Base-by-base conservation (phyloP, 148 eudicot genomes). In the Camellia granthamiana region DNA sequence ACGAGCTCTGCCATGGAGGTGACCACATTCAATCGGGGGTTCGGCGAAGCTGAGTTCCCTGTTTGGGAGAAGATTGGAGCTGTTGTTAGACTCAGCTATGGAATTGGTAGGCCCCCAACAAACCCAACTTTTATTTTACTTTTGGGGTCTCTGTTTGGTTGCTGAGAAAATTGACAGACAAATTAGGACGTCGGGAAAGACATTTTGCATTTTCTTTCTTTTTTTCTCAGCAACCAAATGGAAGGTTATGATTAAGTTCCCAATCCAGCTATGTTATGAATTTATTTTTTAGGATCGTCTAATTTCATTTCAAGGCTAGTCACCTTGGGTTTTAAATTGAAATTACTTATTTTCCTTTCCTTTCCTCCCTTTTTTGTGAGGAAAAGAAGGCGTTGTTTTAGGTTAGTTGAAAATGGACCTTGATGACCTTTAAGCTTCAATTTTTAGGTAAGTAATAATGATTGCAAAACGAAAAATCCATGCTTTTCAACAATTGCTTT, bases 31-130 rank as follows among this genome's bases (percentile, higher is more conserved):
- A 90, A 91, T 89, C 91, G 85, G 72, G 86, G 89, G 69, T 93
- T 91, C 64, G 88, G 83, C 0, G 93, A 85, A 81, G 89, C 90
- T 69, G 93, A 92, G 72, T 91, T 92, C 52, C 91, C 94, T 13
- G 89, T 91, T 74, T 96, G 99, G 98, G 98, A 93, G 56, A 88
- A 93, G 88, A 90, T 96, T 80, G 98, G 98, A 5, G 98, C 98
- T 82, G 79, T 93, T 77, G 95, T 96, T 41, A 86, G 99, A 56
- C 97, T 96, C 69, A 89, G 90, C 78, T 96, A 93, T 79, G 99
- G 99, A 84, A 90, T 96, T 73, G 99, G 99, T 96, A 72, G 68
- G 80, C 67, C 21, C 38, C 38, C 38, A 30, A 30, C 38, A 30
- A 30, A 30, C 38, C 38, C 38, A 46, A 41, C 21, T 62, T 3